These are phyloP conservation scores for Pichia sp. DNA, from an alignment of 1,139 yeast genomes.

Conservation along the genomic window DNA sequence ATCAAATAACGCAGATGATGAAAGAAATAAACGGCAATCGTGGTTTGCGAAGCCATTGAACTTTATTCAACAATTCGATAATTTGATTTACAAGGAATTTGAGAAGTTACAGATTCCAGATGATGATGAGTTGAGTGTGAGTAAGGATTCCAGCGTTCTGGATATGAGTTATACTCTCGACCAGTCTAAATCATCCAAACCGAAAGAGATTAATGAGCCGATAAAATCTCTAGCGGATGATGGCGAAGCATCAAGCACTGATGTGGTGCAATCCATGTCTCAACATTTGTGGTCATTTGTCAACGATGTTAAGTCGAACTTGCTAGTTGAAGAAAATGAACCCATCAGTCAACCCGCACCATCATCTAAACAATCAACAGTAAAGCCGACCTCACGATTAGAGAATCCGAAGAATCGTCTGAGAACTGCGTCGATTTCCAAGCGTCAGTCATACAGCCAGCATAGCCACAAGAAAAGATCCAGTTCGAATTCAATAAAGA, in stretches of 20 bases:
- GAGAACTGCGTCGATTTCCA: slow-evolving; percentile 29
- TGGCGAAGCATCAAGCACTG: slow-evolving; percentile 15
- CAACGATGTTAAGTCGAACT: slow-evolving; percentile 30
- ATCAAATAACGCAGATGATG: background rate
- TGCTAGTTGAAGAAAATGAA: slow-evolving; percentile 19
- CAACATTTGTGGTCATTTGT: slow-evolving; percentile 33
- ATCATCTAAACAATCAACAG: background rate
- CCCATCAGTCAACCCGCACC: slow-evolving; percentile 1
- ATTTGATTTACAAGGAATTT: slow-evolving; percentile 59
- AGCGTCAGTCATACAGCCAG: slow-evolving; percentile 27
- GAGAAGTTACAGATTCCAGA: slow-evolving; percentile 43
- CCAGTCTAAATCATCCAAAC: background rate
- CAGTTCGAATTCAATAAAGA: slow-evolving; percentile 2
- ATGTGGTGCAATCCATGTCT: slow-evolving; percentile 30
- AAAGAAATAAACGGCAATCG: slow-evolving; percentile 28
- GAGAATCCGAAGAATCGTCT: slow-evolving; percentile 10
- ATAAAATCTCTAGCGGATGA: slow-evolving; percentile 24
- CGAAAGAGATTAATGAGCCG: slow-evolving; percentile 25
- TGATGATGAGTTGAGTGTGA: background rate
- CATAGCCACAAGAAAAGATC: slow-evolving; percentile 21
- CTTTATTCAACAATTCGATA: slow-evolving; percentile 64
- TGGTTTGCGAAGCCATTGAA: slow-evolving; percentile 52
- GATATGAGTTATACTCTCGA: slow-evolving; percentile 1
- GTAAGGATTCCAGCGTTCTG: background rate
- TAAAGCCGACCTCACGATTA: background rate